A percentile compares a stretch with the other conserved stretches of the same genome.
Evolutionary conservation across 306 rosid genomes (phyloP).

Genomic region (Cucurbita pepo): DNA sequence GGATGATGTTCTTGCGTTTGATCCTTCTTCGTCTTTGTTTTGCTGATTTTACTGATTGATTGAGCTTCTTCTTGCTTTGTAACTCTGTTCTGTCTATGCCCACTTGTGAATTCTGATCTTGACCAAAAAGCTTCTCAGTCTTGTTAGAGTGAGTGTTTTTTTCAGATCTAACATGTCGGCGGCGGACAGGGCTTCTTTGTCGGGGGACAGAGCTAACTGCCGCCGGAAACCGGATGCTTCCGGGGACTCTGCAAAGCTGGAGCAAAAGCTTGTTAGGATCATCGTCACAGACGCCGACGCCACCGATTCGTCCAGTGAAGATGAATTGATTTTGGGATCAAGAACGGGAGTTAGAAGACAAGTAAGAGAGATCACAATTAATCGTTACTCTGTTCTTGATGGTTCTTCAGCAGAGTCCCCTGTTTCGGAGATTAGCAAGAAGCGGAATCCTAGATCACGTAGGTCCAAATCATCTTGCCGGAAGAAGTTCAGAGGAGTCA

Average conservation of each 20-base stretch:
- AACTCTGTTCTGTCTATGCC: not conserved
- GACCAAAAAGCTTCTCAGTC: not conserved
- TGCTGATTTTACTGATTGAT: not conserved
- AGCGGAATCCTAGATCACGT: not conserved
- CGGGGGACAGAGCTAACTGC: constrained; percentile 13
- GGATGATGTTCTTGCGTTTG: not conserved
- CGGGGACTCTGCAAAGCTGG: not conserved
- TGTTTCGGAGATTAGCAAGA: not conserved
- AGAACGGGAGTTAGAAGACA: constrained; percentile 18
- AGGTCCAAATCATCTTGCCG: not conserved
- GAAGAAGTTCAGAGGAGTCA: constrained; percentile 42
- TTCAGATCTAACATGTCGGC: not conserved
- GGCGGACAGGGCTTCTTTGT: constrained; percentile 3
- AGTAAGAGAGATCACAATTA: constrained; percentile 24
- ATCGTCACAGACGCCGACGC: constrained; percentile 65
- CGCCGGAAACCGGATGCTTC: not conserved
- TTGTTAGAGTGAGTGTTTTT: not conserved
- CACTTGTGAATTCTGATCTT: not conserved
- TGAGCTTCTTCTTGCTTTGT: not conserved
- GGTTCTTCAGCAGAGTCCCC: not conserved
- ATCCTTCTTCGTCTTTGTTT: not conserved
- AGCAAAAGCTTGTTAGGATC: constrained; percentile 36
- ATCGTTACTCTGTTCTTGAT: not conserved
- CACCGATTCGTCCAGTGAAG: constrained; percentile 62
- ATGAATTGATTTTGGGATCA: not conserved